Base-by-base conservation (phyloP, 2,329 filamentous ascomycete genomes). In the Annulohypoxylon truncatum region DNA sequence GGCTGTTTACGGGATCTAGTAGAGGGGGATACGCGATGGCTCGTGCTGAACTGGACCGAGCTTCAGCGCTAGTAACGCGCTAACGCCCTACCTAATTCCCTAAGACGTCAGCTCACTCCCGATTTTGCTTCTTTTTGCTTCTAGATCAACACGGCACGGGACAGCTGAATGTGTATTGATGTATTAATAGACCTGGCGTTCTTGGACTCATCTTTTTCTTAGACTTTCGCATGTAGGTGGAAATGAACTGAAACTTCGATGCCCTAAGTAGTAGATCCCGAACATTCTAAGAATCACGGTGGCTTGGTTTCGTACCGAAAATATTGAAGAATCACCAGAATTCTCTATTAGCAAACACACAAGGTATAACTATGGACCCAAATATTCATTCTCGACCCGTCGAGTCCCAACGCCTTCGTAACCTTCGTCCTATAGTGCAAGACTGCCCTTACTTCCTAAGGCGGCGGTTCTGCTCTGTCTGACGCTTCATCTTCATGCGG, bases 401-500 rank as follows among this genome's bases (percentile, higher is more conserved):
- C 35, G 35, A 60, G 31, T 56, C 33, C 33, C 46, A 63, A 47
- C 47, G 35, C 46, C 52, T 33, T 33, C 38, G 46, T 35, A 44
- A 15, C 18, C 18, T 40, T 38, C 20, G 10, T 38, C 31, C 50
- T n/a, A 61, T 47, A 29, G 7, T 44, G n/a, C 20, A 48, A 20
- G 2, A 10, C 24, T 31, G 2, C 15, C 4, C 13, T 15, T 40
- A 50, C 6, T 61, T 59, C 31, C 72, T 55, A 13, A 68, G 67
- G 44, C 71, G 71, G 44, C 71, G 68, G 65, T 72, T 69, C 35
- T 68, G 64, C 59, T 69, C 66, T 67, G 66, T 67, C 13, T 70
- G 66, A 40, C 78, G 74, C 77, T 79, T 80, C 75, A 54, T 54
- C 52, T 74, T 77, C 69, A 78, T 53, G 61, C 77, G 77, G 78